Conservation (phyloP, 495 filamentous ascomycete genomes). For the Poronia punctata region DNA sequence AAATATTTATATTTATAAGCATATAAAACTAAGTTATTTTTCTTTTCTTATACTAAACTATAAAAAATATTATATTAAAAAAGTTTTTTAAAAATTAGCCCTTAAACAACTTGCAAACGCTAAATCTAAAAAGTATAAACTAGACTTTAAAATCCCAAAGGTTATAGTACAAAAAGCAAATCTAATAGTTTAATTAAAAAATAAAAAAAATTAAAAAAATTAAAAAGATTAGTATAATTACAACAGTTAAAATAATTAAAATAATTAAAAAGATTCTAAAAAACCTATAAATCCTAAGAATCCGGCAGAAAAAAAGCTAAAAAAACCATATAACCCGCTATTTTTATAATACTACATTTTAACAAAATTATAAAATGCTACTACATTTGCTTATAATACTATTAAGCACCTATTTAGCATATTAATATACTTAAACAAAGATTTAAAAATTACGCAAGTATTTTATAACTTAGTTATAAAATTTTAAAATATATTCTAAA, state of each 20-base stretch:
- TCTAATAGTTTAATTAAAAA: too few species aligned
- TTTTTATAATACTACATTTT: too few species aligned
- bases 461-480: slow-evolving; percentile 2
- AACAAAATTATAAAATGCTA: not conserved
- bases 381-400: not conserved
- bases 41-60: slow-evolving; percentile 1
- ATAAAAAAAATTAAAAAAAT: too few species aligned
- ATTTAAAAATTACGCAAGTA: not conserved
- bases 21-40: not conserved
- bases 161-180: too few species aligned
- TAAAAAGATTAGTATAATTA: too few species aligned
- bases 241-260: too few species aligned
- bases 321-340: too few species aligned
- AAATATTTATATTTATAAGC: slow-evolving; percentile 1
- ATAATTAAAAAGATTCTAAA: too few species aligned
- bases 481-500: slow-evolving; percentile 2
- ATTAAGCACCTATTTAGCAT: not conserved
- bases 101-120: not conserved
- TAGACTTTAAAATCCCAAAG: not conserved
- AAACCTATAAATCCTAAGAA: too few species aligned
- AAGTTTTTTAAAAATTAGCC: not conserved
- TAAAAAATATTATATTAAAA: slow-evolving; percentile 1
- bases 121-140: not conserved
- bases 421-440: not conserved
- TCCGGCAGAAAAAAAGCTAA: too few species aligned